Evolutionary conservation across 148 eudicot genomes (phyloP).

Genomic region (Chenopodium quinoa): DNA sequence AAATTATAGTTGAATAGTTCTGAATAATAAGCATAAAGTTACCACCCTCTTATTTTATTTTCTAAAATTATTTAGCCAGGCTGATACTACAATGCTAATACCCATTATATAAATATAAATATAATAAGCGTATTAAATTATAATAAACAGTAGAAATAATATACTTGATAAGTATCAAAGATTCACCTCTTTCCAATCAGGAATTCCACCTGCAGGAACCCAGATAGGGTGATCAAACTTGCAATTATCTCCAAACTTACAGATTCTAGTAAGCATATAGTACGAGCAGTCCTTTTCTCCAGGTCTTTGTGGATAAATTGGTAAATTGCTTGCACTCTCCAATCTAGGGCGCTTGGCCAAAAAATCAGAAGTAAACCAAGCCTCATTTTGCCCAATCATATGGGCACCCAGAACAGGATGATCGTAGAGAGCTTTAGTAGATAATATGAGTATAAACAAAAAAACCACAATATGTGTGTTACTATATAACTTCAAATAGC

Average conservation of each 20-base stretch:
- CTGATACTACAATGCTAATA: background rate
- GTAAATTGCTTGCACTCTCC: conserved; percentile 80
- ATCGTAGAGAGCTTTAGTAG: conserved; percentile 79
- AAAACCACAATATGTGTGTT: conserved; percentile 40
- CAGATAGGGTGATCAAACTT: conserved; percentile 99
- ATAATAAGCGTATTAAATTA: background rate
- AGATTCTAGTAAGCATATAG: conserved; percentile 99
- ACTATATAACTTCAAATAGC: conserved; percentile 29
- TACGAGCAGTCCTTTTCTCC: conserved; percentile 96
- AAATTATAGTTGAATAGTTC: background rate
- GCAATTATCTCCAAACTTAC: conserved; percentile 98
- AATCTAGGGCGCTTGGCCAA: conserved; percentile 95
- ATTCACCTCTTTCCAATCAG: conserved; percentile 99
- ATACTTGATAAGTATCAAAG: conserved; percentile 41
- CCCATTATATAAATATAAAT: no score
- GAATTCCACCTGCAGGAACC: conserved; percentile 99
- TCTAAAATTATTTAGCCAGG: background rate
- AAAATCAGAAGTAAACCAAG: conserved; percentile 81
- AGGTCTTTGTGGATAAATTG: conserved; percentile 96
- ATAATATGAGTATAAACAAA: conserved; percentile 56
- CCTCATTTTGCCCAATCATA: conserved; percentile 80
- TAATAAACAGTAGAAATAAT: conserved; percentile 19
- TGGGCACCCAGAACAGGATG: conserved; percentile 76
- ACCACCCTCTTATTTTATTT: background rate
- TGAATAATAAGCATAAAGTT: background rate